Conservation (phyloP, 2,329 filamentous ascomycete species). For the Colletotrichum acutatum region DNA sequence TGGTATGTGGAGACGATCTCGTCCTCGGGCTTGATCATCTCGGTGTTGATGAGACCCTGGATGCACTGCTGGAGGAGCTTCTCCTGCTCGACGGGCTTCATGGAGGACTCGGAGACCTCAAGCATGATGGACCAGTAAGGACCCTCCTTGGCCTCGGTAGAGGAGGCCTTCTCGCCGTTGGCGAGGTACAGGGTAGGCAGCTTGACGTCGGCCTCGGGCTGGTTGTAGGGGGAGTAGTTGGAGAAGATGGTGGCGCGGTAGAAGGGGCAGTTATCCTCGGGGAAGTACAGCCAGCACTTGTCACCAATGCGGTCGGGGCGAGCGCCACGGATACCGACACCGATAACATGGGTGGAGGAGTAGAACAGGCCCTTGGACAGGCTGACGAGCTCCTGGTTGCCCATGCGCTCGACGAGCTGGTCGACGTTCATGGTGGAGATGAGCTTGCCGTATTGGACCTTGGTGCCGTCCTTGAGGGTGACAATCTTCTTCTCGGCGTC, state of each 20-base stretch:
- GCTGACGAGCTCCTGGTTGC: constrained; percentile 82
- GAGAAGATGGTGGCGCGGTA: constrained; percentile 99
- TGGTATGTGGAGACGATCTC: constrained; percentile 99
- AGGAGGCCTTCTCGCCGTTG: constrained; percentile 83
- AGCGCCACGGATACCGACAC: constrained; percentile 90
- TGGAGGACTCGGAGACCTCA: constrained; percentile 92
- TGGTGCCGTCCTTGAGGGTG: constrained; percentile 84
- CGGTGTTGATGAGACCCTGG: constrained; percentile 96
- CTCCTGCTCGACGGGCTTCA: constrained; percentile 92
- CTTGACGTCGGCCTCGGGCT: constrained; percentile 84
- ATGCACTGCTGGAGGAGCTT: constrained; percentile 92
- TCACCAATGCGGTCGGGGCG: constrained; percentile 97
- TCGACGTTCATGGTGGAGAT: constrained; percentile 98
- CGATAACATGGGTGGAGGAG: constrained; percentile 96
- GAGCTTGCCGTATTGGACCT: constrained; percentile 90
- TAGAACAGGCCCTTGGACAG: constrained; percentile 95
- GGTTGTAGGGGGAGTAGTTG: constrained; percentile 99
- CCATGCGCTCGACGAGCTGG: constrained; percentile 86
- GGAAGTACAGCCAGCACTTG: constrained; percentile 99
- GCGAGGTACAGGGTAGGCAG: constrained; percentile 88
- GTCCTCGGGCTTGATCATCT: constrained; percentile 90
- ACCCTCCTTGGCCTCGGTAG: constrained; percentile 80
- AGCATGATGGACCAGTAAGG: constrained; percentile 99
- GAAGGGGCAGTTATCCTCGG: constrained; percentile 98
- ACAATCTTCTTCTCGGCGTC: constrained; percentile 88